Base-by-base conservation (phyloP, 176 grass and related monocot genomes). In the Stipa capillata region DNA sequence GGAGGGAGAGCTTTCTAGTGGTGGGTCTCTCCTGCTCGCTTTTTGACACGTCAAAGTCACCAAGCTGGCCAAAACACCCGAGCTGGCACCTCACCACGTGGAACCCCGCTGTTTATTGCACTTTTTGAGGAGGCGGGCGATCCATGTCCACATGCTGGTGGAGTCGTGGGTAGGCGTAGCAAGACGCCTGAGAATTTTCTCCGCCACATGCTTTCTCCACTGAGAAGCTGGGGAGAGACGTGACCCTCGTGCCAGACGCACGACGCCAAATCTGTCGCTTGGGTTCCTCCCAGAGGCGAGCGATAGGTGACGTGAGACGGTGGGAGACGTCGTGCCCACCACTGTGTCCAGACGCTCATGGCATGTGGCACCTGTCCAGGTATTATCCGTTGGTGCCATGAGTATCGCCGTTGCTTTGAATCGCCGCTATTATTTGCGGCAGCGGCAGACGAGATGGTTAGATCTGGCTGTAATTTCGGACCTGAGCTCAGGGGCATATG, bases 191-290 rank as follows among this genome's bases (percentile, higher is more conserved):
- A 45, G 27, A 28, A 8, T 0, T 8, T n/a, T n/a, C 7, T 41
- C 64, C 51, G 58, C 79, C 80, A 88, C 74, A 73, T 67, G 80
- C 42, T 53, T 2, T 36, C 32, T 39, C 39, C 58, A n/a, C 57
- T 21, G 14, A 8, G 9, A 2, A 1, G n/a, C 34, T 16, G 3
- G 9, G 52, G 23, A 3, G 34, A 27, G 77, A 20, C 4, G 45
- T 37, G 45, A 79, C 45, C 8, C 0, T 0, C 9, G 0, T 10
- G 56, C 37, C 48, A 78, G 74, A 0, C 31, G 12, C 15, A 0
- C 31, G 45, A 1, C 14, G 45, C 36, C 32, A n/a, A 24, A 9
- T 5, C 33, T 11, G 49, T 6, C 53, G 35, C 47, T 78, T 71
- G 79, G 61, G 53, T 36, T 16, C 4, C 4, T 23, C 2, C 24